phyloP scores from a whole-genome alignment of 2,329 filamentous ascomycete species.

The Neonectria neomacrospora region DNA sequence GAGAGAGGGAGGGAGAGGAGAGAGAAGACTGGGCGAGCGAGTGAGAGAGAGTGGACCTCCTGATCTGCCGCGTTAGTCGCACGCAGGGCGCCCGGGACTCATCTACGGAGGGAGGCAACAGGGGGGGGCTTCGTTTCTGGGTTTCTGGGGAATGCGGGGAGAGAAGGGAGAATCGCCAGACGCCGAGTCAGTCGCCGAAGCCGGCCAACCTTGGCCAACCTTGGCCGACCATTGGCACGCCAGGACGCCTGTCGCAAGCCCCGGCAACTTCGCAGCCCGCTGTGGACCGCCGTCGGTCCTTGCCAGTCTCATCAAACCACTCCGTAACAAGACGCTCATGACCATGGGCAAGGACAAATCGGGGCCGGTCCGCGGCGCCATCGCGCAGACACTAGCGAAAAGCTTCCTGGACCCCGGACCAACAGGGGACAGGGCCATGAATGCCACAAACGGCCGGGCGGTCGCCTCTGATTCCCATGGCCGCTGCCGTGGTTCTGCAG shows the following conservation, averaged over 20 bases:
- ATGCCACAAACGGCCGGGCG: no score
- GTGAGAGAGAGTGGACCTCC: background rate
- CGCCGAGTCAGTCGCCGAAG: background rate
- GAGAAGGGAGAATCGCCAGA: background rate
- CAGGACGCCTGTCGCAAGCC: no score
- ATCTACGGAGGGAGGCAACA: no score
- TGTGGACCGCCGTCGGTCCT: background rate
- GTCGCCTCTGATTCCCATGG: no score
- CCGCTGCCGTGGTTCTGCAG: background rate
- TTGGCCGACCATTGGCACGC: no score
- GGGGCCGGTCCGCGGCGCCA: background rate
- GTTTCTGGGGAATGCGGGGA: constrained; percentile 4
- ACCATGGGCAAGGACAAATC: background rate
- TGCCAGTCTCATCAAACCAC: background rate
- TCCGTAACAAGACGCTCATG: background rate
- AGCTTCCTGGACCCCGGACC: background rate
- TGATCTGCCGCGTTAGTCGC: background rate
- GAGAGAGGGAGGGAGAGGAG: no score
- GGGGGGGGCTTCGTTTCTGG: background rate
- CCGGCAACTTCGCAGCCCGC: no score
- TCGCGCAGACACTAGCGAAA: background rate
- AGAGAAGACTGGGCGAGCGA: no score
- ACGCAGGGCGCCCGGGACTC: background rate
- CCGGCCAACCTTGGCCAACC: background rate
- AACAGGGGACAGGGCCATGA: no score